Conservation (phyloP, 345 rosid genomes). For the Eucalyptus tenuipes region DNA sequence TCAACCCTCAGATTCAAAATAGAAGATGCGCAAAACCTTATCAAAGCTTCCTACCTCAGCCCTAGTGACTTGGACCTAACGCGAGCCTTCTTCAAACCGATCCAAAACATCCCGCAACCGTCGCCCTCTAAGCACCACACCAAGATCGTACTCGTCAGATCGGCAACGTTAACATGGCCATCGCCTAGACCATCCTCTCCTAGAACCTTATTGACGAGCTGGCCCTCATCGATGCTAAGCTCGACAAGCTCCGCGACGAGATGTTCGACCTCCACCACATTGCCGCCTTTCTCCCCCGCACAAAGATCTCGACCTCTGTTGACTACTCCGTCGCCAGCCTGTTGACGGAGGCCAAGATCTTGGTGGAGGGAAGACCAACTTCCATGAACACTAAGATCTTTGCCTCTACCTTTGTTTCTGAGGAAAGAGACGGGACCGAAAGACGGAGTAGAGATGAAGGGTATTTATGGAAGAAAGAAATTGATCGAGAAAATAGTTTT, state of each 20-base stretch:
- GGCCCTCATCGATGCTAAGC: slow-evolving; percentile 49
- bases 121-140: background rate
- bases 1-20: too few species aligned
- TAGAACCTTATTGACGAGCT: slow-evolving; percentile 52
- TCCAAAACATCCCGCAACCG: fast-evolving
- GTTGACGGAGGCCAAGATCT: slow-evolving; percentile 12
- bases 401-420: background rate
- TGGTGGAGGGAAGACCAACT: background rate
- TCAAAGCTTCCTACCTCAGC: background rate
- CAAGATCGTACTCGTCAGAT: fast-evolving
- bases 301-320: slow-evolving; percentile 57
- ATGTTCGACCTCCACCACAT: slow-evolving; percentile 96
- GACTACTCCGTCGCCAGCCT: slow-evolving; percentile 51
- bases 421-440: background rate
- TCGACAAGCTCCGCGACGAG: slow-evolving; percentile 67
- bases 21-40: fast-evolving
- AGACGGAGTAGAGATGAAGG: background rate
- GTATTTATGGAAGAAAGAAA: too few species aligned
- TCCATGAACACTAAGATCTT: too few species aligned
- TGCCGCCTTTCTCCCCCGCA: slow-evolving; percentile 82
- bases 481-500: background rate
- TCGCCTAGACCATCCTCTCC: slow-evolving; percentile 6
- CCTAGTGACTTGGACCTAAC: background rate
- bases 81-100: background rate
- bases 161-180: background rate